Evolutionary conservation across 106 monocot genomes (phyloP).

Genomic region (Narthecium ossifragum): DNA sequence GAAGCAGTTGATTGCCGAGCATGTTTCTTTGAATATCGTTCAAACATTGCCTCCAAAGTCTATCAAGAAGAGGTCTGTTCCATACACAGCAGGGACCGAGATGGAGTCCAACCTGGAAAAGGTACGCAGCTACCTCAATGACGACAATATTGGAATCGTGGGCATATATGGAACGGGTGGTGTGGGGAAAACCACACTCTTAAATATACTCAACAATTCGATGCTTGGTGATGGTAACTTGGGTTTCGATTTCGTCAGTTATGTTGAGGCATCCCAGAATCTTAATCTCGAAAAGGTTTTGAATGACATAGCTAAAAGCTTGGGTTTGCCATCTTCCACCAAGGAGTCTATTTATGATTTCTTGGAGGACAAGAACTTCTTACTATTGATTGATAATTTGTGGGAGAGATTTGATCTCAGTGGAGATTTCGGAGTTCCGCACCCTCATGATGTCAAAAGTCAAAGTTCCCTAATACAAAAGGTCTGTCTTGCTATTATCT

Average conservation of each 20-base stretch:
- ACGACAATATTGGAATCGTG: slow-evolving; percentile 3
- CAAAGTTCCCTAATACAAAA: too few relatives aligned
- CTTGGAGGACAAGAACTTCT: slow-evolving; percentile 7
- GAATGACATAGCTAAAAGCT: neutral
- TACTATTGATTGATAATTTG: slow-evolving; percentile 26
- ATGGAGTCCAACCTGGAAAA: neutral
- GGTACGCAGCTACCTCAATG: slow-evolving; percentile 4
- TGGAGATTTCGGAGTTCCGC: slow-evolving; percentile 6
- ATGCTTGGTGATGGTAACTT: neutral
- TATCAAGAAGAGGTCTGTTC: too few relatives aligned
- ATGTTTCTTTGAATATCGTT: too few relatives aligned
- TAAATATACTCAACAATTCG: slow-evolving; percentile 14
- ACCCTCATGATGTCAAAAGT: too few relatives aligned
- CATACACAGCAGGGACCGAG: too few relatives aligned
- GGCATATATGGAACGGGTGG: slow-evolving; percentile 24
- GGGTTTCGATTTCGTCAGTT: slow-evolving; percentile 9
- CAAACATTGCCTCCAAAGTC: too few relatives aligned
- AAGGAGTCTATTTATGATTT: neutral
- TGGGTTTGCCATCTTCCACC: neutral
- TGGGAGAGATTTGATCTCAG: slow-evolving; percentile 15
- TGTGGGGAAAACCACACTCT: slow-evolving; percentile 20
- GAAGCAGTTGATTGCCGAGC: too few relatives aligned
- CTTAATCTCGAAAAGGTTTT: slow-evolving; percentile 3
- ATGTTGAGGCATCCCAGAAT: slow-evolving; percentile 1
- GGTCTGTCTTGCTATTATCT: too few relatives aligned